phyloP scores from a whole-genome alignment of 129 eudicot species.

The Flaveria trinervia region DNA sequence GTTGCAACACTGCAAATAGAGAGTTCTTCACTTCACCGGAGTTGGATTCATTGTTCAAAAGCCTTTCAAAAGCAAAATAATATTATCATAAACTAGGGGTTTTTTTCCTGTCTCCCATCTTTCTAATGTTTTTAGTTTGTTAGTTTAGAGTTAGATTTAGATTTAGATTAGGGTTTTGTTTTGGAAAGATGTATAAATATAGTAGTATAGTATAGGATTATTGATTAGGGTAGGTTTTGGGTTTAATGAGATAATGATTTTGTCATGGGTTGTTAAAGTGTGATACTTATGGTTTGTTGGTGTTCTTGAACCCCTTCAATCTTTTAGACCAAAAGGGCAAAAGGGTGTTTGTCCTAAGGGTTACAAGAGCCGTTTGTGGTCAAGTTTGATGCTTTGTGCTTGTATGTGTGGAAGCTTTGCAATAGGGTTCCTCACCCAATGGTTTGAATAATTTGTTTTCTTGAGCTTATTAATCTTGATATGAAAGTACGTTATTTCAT shows the following conservation, averaged over 20 bases:
- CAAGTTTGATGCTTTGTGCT: slow-evolving; percentile 32
- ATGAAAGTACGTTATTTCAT: slow-evolving; percentile 7
- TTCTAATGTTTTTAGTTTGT: neutral
- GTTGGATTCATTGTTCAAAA: slow-evolving; percentile 62
- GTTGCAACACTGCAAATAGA: slow-evolving; percentile 43
- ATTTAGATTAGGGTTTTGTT: slow-evolving; percentile 32
- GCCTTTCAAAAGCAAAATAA: slow-evolving; percentile 39
- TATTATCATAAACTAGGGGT: slow-evolving; percentile 18
- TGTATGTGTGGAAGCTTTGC: slow-evolving; percentile 35
- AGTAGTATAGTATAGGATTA: slow-evolving; percentile 26
- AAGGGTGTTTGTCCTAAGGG: slow-evolving; percentile 31
- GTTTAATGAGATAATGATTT: slow-evolving; percentile 42
- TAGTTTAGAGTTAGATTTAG: slow-evolving; percentile 14
- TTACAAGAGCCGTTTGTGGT: slow-evolving; percentile 32
- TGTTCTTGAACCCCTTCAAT: slow-evolving; percentile 12
- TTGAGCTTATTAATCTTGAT: slow-evolving; percentile 6
- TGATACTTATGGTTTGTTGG: slow-evolving; percentile 12
- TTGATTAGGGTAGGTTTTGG: slow-evolving; percentile 31
- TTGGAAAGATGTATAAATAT: slow-evolving; percentile 41
- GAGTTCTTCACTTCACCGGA: slow-evolving; percentile 83
- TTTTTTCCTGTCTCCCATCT: neutral
- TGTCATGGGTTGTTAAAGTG: slow-evolving; percentile 32
- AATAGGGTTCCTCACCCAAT: slow-evolving; percentile 39
- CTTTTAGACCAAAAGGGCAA: slow-evolving; percentile 25
- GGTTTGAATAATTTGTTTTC: slow-evolving; percentile 13